These are phyloP conservation scores for Rhizopogon vesiculosus DNA, from an alignment of 768 basidiomycete species.

Conservation along the genomic window DNA sequence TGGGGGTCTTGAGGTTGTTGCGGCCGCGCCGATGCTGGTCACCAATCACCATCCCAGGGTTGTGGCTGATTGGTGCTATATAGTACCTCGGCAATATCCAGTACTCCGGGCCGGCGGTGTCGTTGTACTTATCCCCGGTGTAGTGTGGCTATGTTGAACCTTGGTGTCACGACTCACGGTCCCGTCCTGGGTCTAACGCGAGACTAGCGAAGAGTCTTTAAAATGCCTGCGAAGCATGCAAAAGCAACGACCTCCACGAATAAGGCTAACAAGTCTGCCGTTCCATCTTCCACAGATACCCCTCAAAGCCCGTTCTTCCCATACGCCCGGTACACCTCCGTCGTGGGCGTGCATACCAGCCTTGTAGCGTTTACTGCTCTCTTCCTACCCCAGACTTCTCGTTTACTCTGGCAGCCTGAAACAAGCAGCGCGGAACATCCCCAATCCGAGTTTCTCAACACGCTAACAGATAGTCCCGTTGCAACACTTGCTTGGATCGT, in stretches of 20 bases:
- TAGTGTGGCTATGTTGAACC: too few relatives aligned
- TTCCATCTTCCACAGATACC: not conserved
- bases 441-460: slow-evolving; percentile 65
- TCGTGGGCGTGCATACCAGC: slow-evolving; percentile 62
- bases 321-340: slow-evolving; percentile 56
- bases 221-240: slow-evolving; percentile 1
- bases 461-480: slow-evolving; percentile 57
- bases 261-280: not conserved
- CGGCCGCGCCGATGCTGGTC: slow-evolving; percentile 23
- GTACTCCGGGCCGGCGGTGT: too few relatives aligned
- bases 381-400: slow-evolving; percentile 62
- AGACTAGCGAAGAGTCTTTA: too few relatives aligned
- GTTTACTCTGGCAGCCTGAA: slow-evolving; percentile 35
- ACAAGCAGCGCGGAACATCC: slow-evolving; percentile 48
- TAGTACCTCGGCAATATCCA: slow-evolving; percentile 24
- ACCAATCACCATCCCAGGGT: slow-evolving; percentile 7
- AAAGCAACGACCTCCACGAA: not conserved
- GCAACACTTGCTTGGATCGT: slow-evolving; percentile 55
- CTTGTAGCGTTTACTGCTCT: slow-evolving; percentile 64
- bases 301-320: slow-evolving; percentile 31
- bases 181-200: too few relatives aligned
- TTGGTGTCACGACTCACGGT: too few relatives aligned
- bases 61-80: slow-evolving; percentile 28
- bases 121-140: too few relatives aligned
- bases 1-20: slow-evolving; percentile 27